Evolutionary conservation across 2,329 filamentous ascomycete species (phyloP).

Genomic region (Laburnicola sp.): DNA sequence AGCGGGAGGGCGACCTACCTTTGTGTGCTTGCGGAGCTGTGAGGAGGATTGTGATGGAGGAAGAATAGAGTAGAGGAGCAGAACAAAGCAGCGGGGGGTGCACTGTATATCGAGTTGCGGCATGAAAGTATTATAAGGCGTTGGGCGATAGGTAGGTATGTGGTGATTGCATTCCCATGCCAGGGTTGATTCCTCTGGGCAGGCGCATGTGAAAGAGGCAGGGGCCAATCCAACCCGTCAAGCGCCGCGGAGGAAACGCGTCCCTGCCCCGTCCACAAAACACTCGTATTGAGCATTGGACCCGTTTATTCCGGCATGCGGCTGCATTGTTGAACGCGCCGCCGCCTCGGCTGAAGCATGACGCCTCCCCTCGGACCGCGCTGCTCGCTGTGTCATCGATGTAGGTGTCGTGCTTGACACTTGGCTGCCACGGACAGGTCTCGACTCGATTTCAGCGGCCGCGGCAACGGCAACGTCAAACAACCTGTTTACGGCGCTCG

Average conservation of each 20-base stretch:
- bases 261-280: background rate
- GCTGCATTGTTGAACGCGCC: background rate
- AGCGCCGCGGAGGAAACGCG: background rate
- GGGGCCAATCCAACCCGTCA: background rate
- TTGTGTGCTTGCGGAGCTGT: background rate
- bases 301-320: background rate
- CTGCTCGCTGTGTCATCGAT: too few species aligned
- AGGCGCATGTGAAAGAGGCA: constrained; percentile 5
- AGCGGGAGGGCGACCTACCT: background rate
- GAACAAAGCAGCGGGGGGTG: background rate
- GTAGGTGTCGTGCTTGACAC: too few species aligned
- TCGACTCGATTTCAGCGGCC: too few species aligned
- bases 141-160: background rate
- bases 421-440: too few species aligned
- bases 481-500: too few species aligned
- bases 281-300: background rate
- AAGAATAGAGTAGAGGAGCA: too few species aligned
- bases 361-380: too few species aligned
- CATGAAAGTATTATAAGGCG: background rate
- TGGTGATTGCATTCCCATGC: constrained; percentile 1
- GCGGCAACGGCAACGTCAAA: too few species aligned
- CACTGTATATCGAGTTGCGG: background rate
- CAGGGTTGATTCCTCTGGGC: background rate
- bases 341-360: too few species aligned
- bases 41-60: background rate